Conservation (phyloP, 2,329 filamentous ascomycete genomes). For the Davidsoniella eucalypti region DNA sequence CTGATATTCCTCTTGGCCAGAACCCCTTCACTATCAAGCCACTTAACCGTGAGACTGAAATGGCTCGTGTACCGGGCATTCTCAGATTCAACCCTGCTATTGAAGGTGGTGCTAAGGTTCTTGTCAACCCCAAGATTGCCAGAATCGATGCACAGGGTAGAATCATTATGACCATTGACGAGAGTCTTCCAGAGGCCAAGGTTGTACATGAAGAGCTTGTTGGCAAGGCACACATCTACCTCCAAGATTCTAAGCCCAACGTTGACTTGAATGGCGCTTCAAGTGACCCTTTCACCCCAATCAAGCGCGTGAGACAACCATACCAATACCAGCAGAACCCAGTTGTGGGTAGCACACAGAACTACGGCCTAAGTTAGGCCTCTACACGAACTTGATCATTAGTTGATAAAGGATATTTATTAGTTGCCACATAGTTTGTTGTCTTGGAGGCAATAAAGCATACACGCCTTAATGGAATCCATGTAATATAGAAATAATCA, state of each 20-base stretch:
- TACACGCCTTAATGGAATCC: neutral
- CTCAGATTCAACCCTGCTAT: slow-evolving; percentile 28
- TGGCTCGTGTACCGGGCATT: slow-evolving; percentile 13
- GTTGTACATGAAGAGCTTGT: slow-evolving; percentile 31
- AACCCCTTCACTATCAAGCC: slow-evolving; percentile 24
- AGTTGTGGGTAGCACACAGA: slow-evolving; percentile 21
- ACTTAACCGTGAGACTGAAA: slow-evolving; percentile 10
- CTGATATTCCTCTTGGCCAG: slow-evolving; percentile 25
- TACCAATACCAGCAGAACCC: slow-evolving; percentile 9
- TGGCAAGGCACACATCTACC: slow-evolving; percentile 22
- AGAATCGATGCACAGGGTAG: slow-evolving; percentile 33
- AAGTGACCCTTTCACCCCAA: neutral
- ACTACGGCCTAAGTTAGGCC: slow-evolving; percentile 22
- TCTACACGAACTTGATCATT: too few relatives aligned
- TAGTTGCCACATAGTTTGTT: too few relatives aligned
- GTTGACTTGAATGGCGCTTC: neutral
- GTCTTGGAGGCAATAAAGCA: neutral
- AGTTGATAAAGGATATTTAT: too few relatives aligned
- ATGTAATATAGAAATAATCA: slow-evolving; percentile 10
- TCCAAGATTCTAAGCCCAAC: slow-evolving; percentile 12
- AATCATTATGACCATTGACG: slow-evolving; percentile 28
- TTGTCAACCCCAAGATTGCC: slow-evolving; percentile 28
- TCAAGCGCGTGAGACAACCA: neutral
- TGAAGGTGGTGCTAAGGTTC: slow-evolving; percentile 38
- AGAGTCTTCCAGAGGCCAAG: slow-evolving; percentile 23